phyloP scores from a whole-genome alignment of 129 eudicot genomes.

The Gnaphalium uliginosum region DNA sequence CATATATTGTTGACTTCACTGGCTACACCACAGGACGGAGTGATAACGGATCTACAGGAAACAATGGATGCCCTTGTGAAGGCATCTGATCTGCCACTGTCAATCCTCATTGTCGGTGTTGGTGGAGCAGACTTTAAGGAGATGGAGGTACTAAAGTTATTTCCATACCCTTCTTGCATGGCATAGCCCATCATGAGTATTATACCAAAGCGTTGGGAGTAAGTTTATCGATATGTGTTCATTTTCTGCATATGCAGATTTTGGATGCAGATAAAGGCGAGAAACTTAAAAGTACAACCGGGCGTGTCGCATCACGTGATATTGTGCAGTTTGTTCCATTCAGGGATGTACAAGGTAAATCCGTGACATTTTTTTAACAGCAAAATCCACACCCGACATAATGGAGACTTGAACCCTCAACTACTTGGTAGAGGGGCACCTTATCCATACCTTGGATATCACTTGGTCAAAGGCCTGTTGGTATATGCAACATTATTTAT shows the following conservation, averaged over 20 bases:
- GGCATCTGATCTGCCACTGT: constrained; percentile 90
- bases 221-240: neutral
- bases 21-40: constrained; percentile 68
- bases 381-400: no score
- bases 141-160: constrained; percentile 72
- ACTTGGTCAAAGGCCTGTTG: no score
- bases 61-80: constrained; percentile 92
- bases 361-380: neutral
- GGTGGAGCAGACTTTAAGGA: constrained; percentile 98
- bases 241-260: constrained; percentile 43
- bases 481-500: no score
- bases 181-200: neutral
- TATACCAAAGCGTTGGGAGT: neutral
- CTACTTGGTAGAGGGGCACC: no score
- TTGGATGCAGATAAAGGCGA: constrained; percentile 91
- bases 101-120: constrained; percentile 93
- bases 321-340: constrained; percentile 94
- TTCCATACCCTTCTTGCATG: constrained; percentile 10
- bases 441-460: no score
- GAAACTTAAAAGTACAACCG: constrained; percentile 76
- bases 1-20: constrained; percentile 1
- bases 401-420: no score
- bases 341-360: constrained; percentile 79
- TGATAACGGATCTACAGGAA: constrained; percentile 93
- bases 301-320: constrained; percentile 90